A percentile compares a stretch with the other conserved stretches of the same genome.
Evolutionary conservation across 2,329 filamentous ascomycete genomes (phyloP).

Genomic region (Diaporthe destruens): DNA sequence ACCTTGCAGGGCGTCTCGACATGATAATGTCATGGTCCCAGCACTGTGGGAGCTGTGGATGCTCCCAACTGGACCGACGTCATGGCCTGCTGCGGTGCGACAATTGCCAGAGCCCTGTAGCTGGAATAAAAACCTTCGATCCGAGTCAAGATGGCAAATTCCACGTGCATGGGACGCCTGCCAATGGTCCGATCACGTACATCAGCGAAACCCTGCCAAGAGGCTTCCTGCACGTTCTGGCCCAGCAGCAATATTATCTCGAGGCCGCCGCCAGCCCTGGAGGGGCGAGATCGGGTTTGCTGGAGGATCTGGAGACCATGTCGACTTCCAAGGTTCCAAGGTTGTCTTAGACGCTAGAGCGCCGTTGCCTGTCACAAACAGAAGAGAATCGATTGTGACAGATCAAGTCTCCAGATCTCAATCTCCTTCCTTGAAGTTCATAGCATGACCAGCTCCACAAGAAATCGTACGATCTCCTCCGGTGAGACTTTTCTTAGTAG

Average conservation of each 20-base stretch:
- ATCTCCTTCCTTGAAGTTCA: neutral
- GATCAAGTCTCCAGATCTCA: conserved; percentile 2
- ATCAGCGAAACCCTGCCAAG: neutral
- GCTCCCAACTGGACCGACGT: neutral
- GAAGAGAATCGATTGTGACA: conserved; percentile 9
- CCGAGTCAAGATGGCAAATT: neutral
- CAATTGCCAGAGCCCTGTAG: neutral
- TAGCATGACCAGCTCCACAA: conserved; percentile 34
- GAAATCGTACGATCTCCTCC: conserved; percentile 38
- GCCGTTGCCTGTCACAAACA: neutral
- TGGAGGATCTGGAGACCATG: neutral
- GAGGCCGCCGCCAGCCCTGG: neutral
- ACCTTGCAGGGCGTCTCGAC: conserved; percentile 18
- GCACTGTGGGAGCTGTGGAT: conserved; percentile 5
- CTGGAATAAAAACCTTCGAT: conserved; percentile 2
- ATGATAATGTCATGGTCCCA: neutral
- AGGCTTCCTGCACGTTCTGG: neutral
- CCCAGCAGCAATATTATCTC: neutral
- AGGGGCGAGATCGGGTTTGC: neutral
- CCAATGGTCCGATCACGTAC: neutral
- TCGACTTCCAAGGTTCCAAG: too few relatives aligned
- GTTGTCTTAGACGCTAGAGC: conserved; percentile 3
- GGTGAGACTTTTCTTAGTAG: conserved; percentile 13
- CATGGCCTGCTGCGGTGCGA: neutral
- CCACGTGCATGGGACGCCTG: conserved; percentile 7